Base-by-base conservation (phyloP, 2,329 filamentous ascomycete species). In the Pestalotiopsis sp. region DNA sequence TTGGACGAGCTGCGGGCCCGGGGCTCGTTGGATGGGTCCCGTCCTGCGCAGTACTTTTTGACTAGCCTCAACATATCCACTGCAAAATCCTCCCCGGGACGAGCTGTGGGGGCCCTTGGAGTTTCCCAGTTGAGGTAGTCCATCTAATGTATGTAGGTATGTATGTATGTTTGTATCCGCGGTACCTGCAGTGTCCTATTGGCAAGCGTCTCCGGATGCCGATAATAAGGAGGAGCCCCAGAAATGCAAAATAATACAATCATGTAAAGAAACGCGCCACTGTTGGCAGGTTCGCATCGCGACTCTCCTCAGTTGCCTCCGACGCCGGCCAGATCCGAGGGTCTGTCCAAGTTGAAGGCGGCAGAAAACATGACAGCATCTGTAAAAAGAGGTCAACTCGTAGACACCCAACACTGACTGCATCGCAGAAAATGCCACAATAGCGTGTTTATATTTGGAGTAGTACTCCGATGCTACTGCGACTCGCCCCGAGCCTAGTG, bases 21-120 rank as follows among this genome's bases (percentile, higher is more conserved):
- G 57, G 57, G 13, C 57, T 23, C 27, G 5, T 59, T 27, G 17
- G 20, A 52, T 40, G 59, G 59, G 59, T 36, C 56, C 23, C 20
- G 20, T 62, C 61, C 61, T 64, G 61, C 61, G 61, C 61, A 40
- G 61, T 64, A 64, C 61, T 64, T 64, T 64, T 40, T 41, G 12
- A 25, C 61, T 64, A 64, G 61, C 61, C 57, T 27, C 14, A 20
- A 17, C 49, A 20, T 20, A n/a, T 52, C 45, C 45, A 52, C 45
- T 52, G 45, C 20, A 52, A 52, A 52, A 23, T 52, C 45, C 45
- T 52, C 45, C 45, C 45, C 17, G 45, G 45, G 23, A 27, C 57
- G 23, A 59, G 23, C 57, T 36, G 23, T 23, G 23, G 57, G 57
- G 23, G 57, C 41, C n/a, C 31, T 36, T 36, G 31, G 31, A 36